Conservation (phyloP, 2,329 filamentous ascomycete genomes). For the Ceratocystis cacaofunesta region DNA sequence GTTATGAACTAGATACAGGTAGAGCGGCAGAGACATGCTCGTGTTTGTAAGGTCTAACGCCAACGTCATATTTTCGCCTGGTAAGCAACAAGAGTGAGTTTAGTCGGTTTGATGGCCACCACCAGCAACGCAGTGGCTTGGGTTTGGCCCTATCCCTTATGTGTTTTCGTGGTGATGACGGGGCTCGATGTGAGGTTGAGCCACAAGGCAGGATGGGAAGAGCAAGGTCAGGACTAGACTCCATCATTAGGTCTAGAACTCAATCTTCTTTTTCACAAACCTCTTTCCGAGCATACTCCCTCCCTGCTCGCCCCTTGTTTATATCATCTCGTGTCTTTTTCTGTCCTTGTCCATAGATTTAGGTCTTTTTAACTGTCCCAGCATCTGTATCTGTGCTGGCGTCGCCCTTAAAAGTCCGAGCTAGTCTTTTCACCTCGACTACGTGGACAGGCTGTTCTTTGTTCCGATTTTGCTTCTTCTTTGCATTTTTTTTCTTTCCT, state of each 20-base stretch:
- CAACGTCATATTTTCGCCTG: no score
- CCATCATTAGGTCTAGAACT: background rate
- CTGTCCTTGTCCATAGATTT: background rate
- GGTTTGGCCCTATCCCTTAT: background rate
- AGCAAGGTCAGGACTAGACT: background rate
- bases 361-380: background rate
- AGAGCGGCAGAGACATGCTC: no score
- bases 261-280: background rate
- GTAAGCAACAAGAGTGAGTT: no score
- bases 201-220: background rate
- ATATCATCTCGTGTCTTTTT: background rate
- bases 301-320: background rate
- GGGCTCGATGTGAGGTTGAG: background rate
- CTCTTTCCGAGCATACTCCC: background rate
- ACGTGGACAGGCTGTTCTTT: conserved; percentile 1
- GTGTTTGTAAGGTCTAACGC: no score
- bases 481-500: background rate
- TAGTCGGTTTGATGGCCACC: background rate
- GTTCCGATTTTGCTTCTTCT: background rate
- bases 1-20: no score
- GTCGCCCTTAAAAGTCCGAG: background rate
- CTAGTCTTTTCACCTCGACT: background rate
- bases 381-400: background rate
- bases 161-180: background rate
- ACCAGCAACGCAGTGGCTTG: background rate